phyloP scores from a whole-genome alignment of 345 rosid species.

The Linum tenue region DNA sequence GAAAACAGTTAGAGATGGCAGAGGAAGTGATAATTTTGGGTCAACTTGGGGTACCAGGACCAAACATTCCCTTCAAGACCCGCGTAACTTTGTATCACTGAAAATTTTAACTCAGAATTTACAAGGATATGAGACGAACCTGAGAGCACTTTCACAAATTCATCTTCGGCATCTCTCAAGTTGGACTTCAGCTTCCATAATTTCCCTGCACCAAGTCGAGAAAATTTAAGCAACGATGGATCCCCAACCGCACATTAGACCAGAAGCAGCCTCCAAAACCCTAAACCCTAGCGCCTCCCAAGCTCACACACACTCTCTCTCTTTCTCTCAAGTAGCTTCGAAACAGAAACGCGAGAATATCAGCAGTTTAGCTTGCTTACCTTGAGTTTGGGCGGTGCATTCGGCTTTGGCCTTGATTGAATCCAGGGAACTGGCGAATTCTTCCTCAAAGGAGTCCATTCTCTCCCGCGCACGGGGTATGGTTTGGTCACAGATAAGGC shows the following conservation, averaged over 20 bases:
- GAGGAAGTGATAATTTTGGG: too few species aligned
- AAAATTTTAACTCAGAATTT: background rate
- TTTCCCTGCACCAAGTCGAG: slow-evolving; percentile 31
- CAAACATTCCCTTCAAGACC: too few species aligned
- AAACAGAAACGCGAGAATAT: slow-evolving; percentile 1
- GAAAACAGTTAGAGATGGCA: too few species aligned
- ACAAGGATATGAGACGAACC: slow-evolving; percentile 37
- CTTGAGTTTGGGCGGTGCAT: slow-evolving; percentile 44
- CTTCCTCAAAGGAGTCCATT: slow-evolving; percentile 42
- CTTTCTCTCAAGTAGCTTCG: background rate
- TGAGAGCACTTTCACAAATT: slow-evolving; percentile 63
- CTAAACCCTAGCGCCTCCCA: slow-evolving; percentile 6
- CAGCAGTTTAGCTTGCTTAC: slow-evolving; percentile 20
- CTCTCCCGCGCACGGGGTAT: slow-evolving; percentile 27
- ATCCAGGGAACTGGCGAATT: slow-evolving; percentile 35
- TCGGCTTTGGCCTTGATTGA: slow-evolving; percentile 37
- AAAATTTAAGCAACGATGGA: slow-evolving; percentile 19
- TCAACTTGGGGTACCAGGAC: background rate
- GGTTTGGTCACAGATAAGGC: slow-evolving; percentile 35
- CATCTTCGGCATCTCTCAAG: slow-evolving; percentile 74
- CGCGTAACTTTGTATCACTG: background rate
- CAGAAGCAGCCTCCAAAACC: slow-evolving; percentile 8
- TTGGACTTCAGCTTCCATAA: slow-evolving; percentile 41
- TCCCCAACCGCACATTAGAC: slow-evolving; percentile 27
- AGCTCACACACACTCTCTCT: background rate